A percentile compares a stretch with the other conserved stretches of the same genome.
phyloP scores from a whole-genome alignment of 495 filamentous ascomycete genomes.

The Penicillium psychrofluorescens region DNA sequence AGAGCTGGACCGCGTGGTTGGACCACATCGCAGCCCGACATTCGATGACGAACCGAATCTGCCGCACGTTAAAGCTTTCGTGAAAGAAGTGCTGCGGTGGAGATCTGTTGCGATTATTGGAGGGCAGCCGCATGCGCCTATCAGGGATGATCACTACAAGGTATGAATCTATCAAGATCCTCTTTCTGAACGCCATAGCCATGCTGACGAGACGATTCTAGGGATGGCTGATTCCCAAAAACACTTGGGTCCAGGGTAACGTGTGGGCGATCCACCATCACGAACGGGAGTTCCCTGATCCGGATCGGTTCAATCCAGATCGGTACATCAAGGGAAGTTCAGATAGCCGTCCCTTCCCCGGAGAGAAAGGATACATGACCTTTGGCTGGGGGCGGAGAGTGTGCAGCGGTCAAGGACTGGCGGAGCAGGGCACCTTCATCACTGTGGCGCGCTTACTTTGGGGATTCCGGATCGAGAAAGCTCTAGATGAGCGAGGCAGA shows the following conservation, averaged over 20 bases:
- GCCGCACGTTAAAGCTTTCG: constrained; percentile 27
- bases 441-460: constrained; percentile 12
- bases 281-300: constrained; percentile 35
- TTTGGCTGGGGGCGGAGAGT: constrained; percentile 43
- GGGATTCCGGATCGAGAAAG: constrained; percentile 27
- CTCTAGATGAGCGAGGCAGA: constrained; percentile 36
- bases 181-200: not conserved
- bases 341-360: constrained; percentile 44
- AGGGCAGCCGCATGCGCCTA: constrained; percentile 45
- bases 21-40: constrained; percentile 10
- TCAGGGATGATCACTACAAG: constrained; percentile 45
- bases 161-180: constrained; percentile 1
- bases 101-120: constrained; percentile 23
- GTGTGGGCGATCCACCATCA: constrained; percentile 33
- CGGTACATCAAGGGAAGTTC: constrained; percentile 23
- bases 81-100: constrained; percentile 34
- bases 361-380: constrained; percentile 56
- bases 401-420: constrained; percentile 31
- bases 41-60: constrained; percentile 20
- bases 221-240: constrained; percentile 13
- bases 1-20: constrained; percentile 27
- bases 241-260: constrained; percentile 20
- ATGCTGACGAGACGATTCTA: constrained; percentile 8
- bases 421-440: constrained; percentile 33
- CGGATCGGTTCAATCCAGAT: constrained; percentile 26